Conservation (phyloP, 139 green algal genomes). For the Edaphochlamys debaryana region DNA sequence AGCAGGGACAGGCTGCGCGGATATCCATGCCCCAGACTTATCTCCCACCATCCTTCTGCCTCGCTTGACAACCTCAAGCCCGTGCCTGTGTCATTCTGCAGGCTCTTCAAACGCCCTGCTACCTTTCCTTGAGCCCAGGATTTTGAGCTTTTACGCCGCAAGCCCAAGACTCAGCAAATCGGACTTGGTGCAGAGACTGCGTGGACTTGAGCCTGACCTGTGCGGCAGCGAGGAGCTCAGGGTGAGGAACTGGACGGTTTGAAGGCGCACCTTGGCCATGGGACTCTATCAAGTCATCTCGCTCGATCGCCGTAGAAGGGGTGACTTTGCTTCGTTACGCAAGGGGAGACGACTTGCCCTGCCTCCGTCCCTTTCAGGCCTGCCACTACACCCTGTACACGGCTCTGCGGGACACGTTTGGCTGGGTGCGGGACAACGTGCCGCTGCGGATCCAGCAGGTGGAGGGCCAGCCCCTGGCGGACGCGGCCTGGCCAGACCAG, state of each 20-base stretch:
- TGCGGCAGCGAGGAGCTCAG: too few species aligned
- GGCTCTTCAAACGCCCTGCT: not conserved
- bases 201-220: not conserved
- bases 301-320: too few species aligned
- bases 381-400: not conserved
- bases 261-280: too few species aligned
- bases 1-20: too few species aligned
- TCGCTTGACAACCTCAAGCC: too few species aligned
- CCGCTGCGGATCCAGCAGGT: not conserved
- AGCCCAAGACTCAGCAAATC: not conserved
- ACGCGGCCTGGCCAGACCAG: not conserved
- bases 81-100: too few species aligned
- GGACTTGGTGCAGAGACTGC: not conserved
- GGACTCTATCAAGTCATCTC: too few species aligned
- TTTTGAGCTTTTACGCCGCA: not conserved
- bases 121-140: not conserved
- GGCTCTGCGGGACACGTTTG: not conserved
- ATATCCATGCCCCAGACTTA: too few species aligned
- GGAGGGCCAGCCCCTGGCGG: constrained; percentile 1
- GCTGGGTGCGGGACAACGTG: not conserved
- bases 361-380: not conserved
- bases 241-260: too few species aligned
- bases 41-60: too few species aligned
- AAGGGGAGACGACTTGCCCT: too few species aligned
- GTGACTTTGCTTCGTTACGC: too few species aligned